Percentiles rank a stretch among this genome's conserved stretches.
phyloP scores from a whole-genome alignment of 805 yeast species.

The Zygosaccharomyces pseudorouxii region DNA sequence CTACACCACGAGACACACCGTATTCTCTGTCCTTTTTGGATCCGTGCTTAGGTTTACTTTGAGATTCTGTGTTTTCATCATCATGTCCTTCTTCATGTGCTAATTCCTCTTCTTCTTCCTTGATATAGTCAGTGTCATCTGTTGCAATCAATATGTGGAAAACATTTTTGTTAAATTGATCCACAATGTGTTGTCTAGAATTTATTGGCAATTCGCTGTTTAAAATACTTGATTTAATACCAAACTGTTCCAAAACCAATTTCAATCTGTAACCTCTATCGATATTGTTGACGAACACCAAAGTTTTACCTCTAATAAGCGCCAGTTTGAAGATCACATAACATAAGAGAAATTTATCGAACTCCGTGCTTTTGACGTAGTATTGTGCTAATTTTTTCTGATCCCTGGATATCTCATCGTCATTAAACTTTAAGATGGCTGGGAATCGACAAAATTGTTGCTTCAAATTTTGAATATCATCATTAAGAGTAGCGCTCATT shows the following conservation, averaged over 20 bases:
- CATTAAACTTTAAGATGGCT: conserved; percentile 74
- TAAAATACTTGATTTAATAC: conserved; percentile 79
- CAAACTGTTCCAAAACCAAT: conserved; percentile 89
- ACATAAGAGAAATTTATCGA: conserved; percentile 85
- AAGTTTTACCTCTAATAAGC: conserved; percentile 84
- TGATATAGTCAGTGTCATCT: conserved; percentile 70
- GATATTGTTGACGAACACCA: conserved; percentile 86
- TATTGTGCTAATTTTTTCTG: conserved; percentile 70
- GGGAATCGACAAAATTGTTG: conserved; percentile 73
- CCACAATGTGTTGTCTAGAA: conserved; percentile 91
- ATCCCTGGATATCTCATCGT: conserved; percentile 51
- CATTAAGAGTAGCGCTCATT: conserved; percentile 94
- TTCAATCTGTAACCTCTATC: conserved; percentile 94
- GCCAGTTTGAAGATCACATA: conserved; percentile 88
- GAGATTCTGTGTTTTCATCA: conserved; percentile 22
- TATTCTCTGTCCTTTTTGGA: conserved; percentile 63
- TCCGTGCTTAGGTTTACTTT: conserved; percentile 23
- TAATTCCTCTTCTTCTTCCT: conserved; percentile 40
- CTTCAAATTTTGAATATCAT: conserved; percentile 76
- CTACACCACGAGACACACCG: conserved; percentile 96
- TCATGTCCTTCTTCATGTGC: conserved; percentile 10
- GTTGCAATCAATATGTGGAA: conserved; percentile 89
- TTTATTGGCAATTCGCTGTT: conserved; percentile 91
- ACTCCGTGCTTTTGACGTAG: conserved; percentile 79
- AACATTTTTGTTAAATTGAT: conserved; percentile 86